Base-by-base conservation (phyloP, 768 basidiomycete species). In the Scleroderma citrinum region DNA sequence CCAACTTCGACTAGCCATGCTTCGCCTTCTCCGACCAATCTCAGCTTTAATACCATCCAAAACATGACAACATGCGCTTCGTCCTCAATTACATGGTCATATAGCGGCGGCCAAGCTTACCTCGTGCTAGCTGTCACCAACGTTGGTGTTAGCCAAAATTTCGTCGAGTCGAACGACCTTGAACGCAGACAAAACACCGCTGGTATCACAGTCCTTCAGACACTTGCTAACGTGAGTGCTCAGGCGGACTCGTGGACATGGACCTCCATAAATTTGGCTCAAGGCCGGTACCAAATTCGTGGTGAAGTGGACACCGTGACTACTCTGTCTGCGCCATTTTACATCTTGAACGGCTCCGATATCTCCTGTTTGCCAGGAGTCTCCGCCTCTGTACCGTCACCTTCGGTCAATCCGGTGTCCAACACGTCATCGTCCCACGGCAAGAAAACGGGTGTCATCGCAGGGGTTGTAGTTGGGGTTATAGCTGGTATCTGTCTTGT, bases 391-490 rank as follows among this genome's bases (percentile, higher is more conserved):
- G 20, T 59, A 16, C 50, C 56, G n/a, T 32, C 62, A 16, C 23
- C 50, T 7, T 44, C 59, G 14, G 13, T 52, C n/a, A 49, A 41
- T 38, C 32, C 59, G 17, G 46, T 52, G 2, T 21, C 55, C 30
- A 51, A 66, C 2, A 42, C 64, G 4, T 49, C 63, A 5, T 43
- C 60, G 7, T 59, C 67, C 16, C 53, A 68, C 14, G 51, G 57
- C 4, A 58, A 63, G 7, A 73, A 74, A 34, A 62, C 65, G 1
- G 75, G 71, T 0, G 68, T 70, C 7, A 76, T 85, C 23, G 74
- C 71, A 5, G 84, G 82, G 2, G 74, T 75, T 21, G 71, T 76
- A 17, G 53, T 83, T 3, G 82, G 77, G 5, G 76, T 70, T 2
- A 17, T 68, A 2, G 56, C 71, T 2, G 73, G 63, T 13, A 47